A percentile compares a stretch with the other conserved stretches of the same genome.
These are phyloP conservation scores for Zygoascus tannicola DNA, from an alignment of 805 yeast genomes.

Conservation along the genomic window DNA sequence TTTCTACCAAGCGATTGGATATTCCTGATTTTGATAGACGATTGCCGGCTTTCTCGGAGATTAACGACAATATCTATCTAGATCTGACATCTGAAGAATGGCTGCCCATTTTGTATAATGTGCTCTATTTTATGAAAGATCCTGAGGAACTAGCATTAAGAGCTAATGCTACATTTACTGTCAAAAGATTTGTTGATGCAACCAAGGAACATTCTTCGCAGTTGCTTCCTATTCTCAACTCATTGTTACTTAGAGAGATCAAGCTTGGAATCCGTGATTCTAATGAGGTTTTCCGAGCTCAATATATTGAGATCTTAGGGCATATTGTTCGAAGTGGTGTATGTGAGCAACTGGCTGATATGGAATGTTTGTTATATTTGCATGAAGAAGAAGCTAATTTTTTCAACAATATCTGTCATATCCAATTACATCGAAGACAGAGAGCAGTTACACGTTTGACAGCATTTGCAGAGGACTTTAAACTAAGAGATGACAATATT, in stretches of 20 bases:
- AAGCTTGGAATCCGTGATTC: conserved; percentile 54
- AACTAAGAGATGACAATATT: conserved; percentile 47
- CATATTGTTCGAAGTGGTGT: conserved; percentile 45
- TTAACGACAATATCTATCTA: conserved; percentile 48
- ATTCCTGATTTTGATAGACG: conserved; percentile 76
- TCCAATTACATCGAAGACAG: conserved; percentile 79
- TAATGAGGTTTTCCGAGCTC: conserved; percentile 58
- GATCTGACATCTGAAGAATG: conserved; percentile 50
- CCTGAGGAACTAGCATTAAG: conserved; percentile 73
- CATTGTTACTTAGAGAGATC: conserved; percentile 53
- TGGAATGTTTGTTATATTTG: conserved; percentile 51
- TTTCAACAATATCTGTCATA: conserved; percentile 66
- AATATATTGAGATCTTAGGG: conserved; percentile 56
- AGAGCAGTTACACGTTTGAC: conserved; percentile 65
- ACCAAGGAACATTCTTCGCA: conserved; percentile 13
- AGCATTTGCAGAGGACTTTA: conserved; percentile 33
- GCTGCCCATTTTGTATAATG: conserved; percentile 65
- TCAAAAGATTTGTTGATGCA: conserved; percentile 59
- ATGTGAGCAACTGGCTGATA: conserved; percentile 47
- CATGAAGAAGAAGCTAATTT: conserved; percentile 81
- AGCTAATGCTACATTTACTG: conserved; percentile 57
- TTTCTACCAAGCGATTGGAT: conserved; percentile 48
- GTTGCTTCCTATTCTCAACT: conserved; percentile 33
- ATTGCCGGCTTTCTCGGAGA: conserved; percentile 51
- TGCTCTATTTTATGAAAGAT: conserved; percentile 64